Base-by-base conservation (phyloP, 2,329 filamentous ascomycete genomes). In the Alternaria alternata region DNA sequence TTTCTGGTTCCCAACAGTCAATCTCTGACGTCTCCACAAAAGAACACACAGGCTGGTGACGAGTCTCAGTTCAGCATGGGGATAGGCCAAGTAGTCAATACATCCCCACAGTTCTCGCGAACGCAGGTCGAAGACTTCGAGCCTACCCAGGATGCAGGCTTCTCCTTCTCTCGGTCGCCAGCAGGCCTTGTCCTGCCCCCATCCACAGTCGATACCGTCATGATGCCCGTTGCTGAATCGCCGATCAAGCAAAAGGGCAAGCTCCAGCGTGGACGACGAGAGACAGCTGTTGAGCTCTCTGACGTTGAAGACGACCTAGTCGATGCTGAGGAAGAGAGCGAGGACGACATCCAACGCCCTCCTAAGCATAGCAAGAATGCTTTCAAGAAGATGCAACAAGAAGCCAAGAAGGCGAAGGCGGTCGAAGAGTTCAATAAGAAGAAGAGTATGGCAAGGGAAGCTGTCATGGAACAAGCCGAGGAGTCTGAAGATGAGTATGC, bases 401-500 rank as follows among this genome's bases (percentile, higher is more conserved):
- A 85, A 4, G 85, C 87, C 6, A 84, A 81, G 71, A 85, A 86
- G 69, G 86, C 87, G 69, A 70, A 67, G 36, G 71, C 65, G 3
- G 60, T 68, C 3, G 83, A 85, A 52, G 80, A 81, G 6, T 96
- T 93, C 69, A 87, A 97, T 80, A 92, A 90, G 78, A 94, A 93
- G 79, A 94, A 91, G 76, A 96, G 92, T 80, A 89, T 91, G 74
- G 94, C 94, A 0, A 93, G 89, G 72, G 89, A 90, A 24, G 70
- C 97, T 86, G 85, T 99, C 38, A 88, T 98, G 66, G 95, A 97
- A 67, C 93, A 96, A 75, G 94, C 95, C 62, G 92, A 97, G 71
- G 95, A 99, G 80, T 99, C 95, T 0, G 96, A 99, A 75, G 95
- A 99, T 75, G 95, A 99, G 78, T 99, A 98, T 76, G 94, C 94